Base-by-base conservation (phyloP, 495 filamentous ascomycete genomes). In the Penicillium paxilli region DNA sequence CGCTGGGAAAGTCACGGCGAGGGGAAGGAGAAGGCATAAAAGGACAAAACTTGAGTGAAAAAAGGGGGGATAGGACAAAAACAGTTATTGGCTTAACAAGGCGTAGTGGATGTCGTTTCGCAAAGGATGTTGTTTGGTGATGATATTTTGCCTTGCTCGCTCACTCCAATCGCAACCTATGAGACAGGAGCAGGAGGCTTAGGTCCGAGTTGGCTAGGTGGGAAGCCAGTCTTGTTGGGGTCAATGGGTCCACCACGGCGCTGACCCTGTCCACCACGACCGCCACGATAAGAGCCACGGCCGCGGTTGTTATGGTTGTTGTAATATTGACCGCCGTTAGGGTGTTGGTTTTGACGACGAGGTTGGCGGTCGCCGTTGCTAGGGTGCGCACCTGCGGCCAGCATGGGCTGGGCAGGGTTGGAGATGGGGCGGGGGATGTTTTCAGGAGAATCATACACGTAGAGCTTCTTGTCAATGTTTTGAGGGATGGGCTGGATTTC, bases 381-480 rank as follows among this genome's bases (percentile, higher is more conserved):
- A 10, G 54, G 47, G 25, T 65, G 63, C 28, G 55, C 53, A n/a
- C 62, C 56, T 14, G 12, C 14, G 10, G 30, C 58, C 48, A 50
- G 50, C 57, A 52, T 28, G 25, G 71, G 67, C 42, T 70, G 67
- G 22, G 62, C 59, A 19, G 72, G 59, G 55, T 75, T 81, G 57
- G 83, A 71, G 52, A 81, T 79, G 10, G 94, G 94, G 20, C 91
- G 83, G 6, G 94, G 94, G 55, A 99, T 97, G 35, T 78, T 91
- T 65, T 98, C 95, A 0, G 94, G 93, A 25, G 92, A 90, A 54
- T 99, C 94, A 69, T 97, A 98, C 45, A 97, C 94, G 61, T 99
- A 98, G 24, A 99, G 87, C 54, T 88, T 95, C 83, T 97, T 98
- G 74, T 98, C 95, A 53, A 99, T 99, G 53, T 83, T 87, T 37